phyloP scores from a whole-genome alignment of 805 yeast species.

The baker's yeast (Saccharomyces cerevisiae) region DNA sequence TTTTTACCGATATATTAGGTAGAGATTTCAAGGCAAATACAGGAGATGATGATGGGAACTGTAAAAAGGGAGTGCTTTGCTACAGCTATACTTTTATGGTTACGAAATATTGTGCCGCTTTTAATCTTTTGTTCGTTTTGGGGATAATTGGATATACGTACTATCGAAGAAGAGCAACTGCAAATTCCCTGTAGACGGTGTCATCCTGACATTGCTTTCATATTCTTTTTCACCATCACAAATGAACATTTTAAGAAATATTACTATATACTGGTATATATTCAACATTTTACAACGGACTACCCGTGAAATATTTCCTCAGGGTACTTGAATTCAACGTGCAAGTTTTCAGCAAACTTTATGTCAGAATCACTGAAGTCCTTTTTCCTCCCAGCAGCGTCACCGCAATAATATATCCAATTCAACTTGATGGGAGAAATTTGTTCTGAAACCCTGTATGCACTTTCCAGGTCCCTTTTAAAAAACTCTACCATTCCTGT shows the following conservation, averaged over 20 bases:
- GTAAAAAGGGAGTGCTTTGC: conserved; percentile 39
- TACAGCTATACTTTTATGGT: conserved; percentile 38
- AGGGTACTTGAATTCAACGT: conserved; percentile 55
- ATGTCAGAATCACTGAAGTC: conserved; percentile 81
- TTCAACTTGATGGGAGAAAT: conserved; percentile 1
- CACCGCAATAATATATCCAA: conserved; percentile 62
- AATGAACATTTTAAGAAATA: neutral
- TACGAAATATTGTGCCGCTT: conserved; percentile 18
- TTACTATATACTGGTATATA: neutral
- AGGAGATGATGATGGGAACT: conserved; percentile 35
- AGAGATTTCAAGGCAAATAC: conserved; percentile 40
- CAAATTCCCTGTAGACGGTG: neutral
- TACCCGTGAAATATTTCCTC: conserved; percentile 47
- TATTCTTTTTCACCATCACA: neutral
- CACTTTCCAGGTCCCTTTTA: conserved; percentile 32
- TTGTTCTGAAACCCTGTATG: neutral
- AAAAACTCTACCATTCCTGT: conserved; percentile 60
- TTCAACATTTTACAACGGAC: neutral
- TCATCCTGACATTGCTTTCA: neutral
- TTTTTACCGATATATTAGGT: conserved; percentile 51
- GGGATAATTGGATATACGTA: conserved; percentile 14
- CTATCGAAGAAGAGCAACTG: conserved; percentile 1
- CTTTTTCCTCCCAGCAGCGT: conserved; percentile 78
- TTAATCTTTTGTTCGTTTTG: conserved; percentile 14
- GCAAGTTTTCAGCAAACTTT: conserved; percentile 53